Percentiles rank a stretch among this genome's conserved stretches.
phyloP scores from a whole-genome alignment of 1,139 yeast species.

The Taphrina communis region DNA sequence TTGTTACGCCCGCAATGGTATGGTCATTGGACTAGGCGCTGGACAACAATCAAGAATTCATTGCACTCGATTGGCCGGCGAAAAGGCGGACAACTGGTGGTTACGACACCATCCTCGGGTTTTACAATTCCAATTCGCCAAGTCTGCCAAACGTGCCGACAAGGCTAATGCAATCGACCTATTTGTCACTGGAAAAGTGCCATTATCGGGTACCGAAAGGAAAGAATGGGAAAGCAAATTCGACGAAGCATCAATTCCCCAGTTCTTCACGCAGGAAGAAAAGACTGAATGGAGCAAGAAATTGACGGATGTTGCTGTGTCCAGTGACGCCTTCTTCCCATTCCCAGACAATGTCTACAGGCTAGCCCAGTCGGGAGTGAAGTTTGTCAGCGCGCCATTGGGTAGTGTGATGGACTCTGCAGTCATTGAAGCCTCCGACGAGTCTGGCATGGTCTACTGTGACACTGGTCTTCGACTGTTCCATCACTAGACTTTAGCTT shows the following conservation, averaged over 20 bases:
- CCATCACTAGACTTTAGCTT: slow-evolving; percentile 69
- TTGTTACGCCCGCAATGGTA: slow-evolving; percentile 97
- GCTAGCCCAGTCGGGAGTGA: slow-evolving; percentile 95
- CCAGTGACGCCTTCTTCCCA: slow-evolving; percentile 99
- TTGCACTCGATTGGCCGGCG: slow-evolving; percentile 98
- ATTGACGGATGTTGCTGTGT: slow-evolving; percentile 82
- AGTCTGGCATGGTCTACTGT: slow-evolving; percentile 82
- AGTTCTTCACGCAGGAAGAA: slow-evolving; percentile 80
- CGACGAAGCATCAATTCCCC: slow-evolving; percentile 66
- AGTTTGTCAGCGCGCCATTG: slow-evolving; percentile 92
- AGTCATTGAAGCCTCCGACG: slow-evolving; percentile 92
- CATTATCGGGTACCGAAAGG: slow-evolving; percentile 89
- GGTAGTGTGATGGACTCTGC: slow-evolving; percentile 98
- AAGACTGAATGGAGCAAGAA: slow-evolving; percentile 84
- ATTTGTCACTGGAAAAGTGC: slow-evolving; percentile 88
- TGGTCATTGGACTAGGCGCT: slow-evolving; percentile 98
- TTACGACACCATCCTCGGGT: slow-evolving; percentile 97
- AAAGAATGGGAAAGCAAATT: slow-evolving; percentile 90
- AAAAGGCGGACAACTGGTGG: slow-evolving; percentile 99
- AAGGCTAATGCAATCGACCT: slow-evolving; percentile 97
- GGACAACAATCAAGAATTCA: slow-evolving; percentile 99
- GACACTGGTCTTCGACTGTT: slow-evolving; percentile 96
- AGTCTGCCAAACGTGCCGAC: slow-evolving; percentile 98
- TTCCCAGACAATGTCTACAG: slow-evolving; percentile 99
- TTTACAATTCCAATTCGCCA: slow-evolving; percentile 91